A percentile compares a stretch with the other conserved stretches of the same genome.
These are phyloP conservation scores for Eimeria zaria DNA, from an alignment of 169 alveolate genomes.

Conservation along the genomic window DNA sequence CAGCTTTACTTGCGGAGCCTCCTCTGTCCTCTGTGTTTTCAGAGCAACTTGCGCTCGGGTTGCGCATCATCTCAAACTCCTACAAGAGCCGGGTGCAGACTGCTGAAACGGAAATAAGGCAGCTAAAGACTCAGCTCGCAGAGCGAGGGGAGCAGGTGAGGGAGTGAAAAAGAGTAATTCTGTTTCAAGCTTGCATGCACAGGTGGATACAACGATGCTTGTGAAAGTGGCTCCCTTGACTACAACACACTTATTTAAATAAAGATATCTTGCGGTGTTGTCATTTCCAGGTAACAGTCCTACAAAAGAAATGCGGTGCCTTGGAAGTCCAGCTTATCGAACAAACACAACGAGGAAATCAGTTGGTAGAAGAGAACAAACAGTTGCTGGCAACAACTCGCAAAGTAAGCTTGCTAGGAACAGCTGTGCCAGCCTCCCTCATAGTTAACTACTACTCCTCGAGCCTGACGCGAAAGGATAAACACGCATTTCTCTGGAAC, in stretches of 20 bases:
- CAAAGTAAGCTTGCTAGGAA: constrained; percentile 80
- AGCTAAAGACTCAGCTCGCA: constrained; percentile 90
- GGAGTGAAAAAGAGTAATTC: not conserved
- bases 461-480: not conserved
- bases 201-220: not conserved
- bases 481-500: not conserved
- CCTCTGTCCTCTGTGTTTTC: not conserved
- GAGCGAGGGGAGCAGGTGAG: constrained; percentile 91
- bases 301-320: constrained; percentile 92
- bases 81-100: constrained; percentile 92
- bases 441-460: not conserved
- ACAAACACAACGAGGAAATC: constrained; percentile 93
- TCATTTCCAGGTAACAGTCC: constrained; percentile 87
- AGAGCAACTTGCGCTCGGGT: constrained; percentile 94
- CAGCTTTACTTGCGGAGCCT: not conserved
- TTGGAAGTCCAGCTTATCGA: constrained; percentile 93
- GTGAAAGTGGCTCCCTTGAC: not conserved
- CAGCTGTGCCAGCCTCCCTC: not conserved
- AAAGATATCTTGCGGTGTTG: not conserved
- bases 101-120: constrained; percentile 91
- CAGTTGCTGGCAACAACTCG: constrained; percentile 90
- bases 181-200: not conserved
- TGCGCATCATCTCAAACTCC: constrained; percentile 92
- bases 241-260: not conserved
- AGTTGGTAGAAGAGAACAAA: constrained; percentile 92